Evolutionary conservation across 2,329 filamentous ascomycete species (phyloP), one percentile per base, ranked within the genome.

Genomic region (Botrytis tulipae): DNA sequence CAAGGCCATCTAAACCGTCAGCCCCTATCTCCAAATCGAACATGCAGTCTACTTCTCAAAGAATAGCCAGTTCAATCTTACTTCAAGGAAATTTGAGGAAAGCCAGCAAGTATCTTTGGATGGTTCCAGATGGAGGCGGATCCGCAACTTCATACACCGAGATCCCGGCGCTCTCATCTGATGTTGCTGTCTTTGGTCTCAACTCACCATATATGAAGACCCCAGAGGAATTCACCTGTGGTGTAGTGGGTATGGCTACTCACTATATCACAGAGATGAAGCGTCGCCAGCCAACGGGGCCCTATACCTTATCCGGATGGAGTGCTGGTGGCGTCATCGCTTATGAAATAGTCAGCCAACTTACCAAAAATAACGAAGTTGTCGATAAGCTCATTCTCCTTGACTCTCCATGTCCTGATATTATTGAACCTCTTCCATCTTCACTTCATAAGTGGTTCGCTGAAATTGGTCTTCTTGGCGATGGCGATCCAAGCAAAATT

Each of bases 271-370:
- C 86, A 7, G 91, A 93, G 82, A 92, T 94, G 82, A 90, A 89
- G 82, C 87, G 89, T 8, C 90, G 91, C 69, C 91, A 94, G 82
- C 89, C 91, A 4, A 79, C 84, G 35, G 92, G 92, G 0, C 90
- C 91, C 0, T 93, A 93, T 82, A 86, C 87, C 69, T 82, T 94
- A 1, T 87, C 89, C 25, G 92, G 92, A 37, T 94, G 92, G 92
- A 92, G 89, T n/a, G 92, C 91, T 1, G 92, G 92, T 40, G 92
- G 92, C 51, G 90, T 93, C 66, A 90, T 91, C 74, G 91, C 91
- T 60, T 93, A 88, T 78, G 89, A 92, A 77, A 89, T 90, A 16
- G 87, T 89, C 25, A 86, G 87, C 71, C 87, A 91, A 75, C 84
- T 93, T 25, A 85, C 85, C 73, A 85, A 86, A 75, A 85, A 84